Evolutionary conservation across 148 eudicot genomes (phyloP).

Genomic region (Heliamphora exappendiculata): DNA sequence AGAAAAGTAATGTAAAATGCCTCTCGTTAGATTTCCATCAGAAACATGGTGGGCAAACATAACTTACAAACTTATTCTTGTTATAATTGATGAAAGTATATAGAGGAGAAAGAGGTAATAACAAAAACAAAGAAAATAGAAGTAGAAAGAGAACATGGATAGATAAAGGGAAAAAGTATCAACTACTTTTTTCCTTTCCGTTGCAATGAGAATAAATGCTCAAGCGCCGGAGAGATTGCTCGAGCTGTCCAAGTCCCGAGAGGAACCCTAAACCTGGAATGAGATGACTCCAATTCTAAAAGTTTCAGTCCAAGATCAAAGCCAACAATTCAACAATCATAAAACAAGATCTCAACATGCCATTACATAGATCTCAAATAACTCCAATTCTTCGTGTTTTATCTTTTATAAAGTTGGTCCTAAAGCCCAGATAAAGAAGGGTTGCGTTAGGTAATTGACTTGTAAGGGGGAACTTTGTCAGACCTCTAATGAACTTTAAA

Average conservation of each 20-base stretch:
- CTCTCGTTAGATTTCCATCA: background rate
- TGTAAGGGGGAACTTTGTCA: background rate
- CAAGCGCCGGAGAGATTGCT: no score
- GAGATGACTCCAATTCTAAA: no score
- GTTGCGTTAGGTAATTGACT: background rate
- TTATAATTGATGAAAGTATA: background rate
- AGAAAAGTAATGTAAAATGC: no score
- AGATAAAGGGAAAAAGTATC: background rate
- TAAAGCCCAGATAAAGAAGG: background rate
- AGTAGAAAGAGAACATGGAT: background rate
- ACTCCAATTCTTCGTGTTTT: background rate
- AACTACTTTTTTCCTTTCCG: no score
- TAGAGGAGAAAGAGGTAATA: background rate
- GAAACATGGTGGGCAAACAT: background rate
- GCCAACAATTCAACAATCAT: no score
- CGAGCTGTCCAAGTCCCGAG: no score
- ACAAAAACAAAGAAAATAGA: background rate
- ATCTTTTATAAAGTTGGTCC: background rate
- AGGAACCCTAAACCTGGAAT: no score
- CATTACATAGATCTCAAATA: no score
- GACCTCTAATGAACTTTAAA: background rate
- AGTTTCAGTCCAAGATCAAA: no score
- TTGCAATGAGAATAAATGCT: no score
- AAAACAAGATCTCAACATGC: no score
- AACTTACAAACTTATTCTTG: background rate